A percentile compares a stretch with the other conserved stretches of the same genome.
phyloP scores from a whole-genome alignment of 2,329 filamentous ascomycete species.

The Aureobasidium sp. region DNA sequence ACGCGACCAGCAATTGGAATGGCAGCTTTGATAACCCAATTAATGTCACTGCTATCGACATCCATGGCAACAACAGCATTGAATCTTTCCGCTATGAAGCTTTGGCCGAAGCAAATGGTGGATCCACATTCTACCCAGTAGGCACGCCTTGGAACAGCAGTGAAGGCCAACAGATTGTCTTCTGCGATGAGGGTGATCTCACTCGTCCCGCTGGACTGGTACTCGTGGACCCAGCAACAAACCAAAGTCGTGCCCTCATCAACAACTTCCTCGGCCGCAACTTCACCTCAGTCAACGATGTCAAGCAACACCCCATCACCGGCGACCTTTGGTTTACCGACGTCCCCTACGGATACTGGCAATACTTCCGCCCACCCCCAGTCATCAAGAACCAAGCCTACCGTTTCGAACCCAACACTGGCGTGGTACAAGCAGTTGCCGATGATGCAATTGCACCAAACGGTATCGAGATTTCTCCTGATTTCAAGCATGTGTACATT shows the following conservation, averaged over 20 bases:
- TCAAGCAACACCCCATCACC: constrained; percentile 31
- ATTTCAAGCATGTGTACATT: constrained; percentile 40
- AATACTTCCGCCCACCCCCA: constrained; percentile 31
- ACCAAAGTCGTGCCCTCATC: constrained; percentile 35
- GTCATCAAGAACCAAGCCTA: constrained; percentile 33
- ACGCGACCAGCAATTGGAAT: constrained; percentile 37
- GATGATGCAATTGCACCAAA: constrained; percentile 39
- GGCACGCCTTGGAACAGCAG: constrained; percentile 27
- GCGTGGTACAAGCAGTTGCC: constrained; percentile 36
- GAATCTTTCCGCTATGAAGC: constrained; percentile 24
- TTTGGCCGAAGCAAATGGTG: constrained; percentile 28
- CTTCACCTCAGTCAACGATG: constrained; percentile 40
- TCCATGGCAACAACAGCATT: constrained; percentile 26
- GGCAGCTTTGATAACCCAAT: constrained; percentile 27
- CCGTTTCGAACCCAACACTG: constrained; percentile 37
- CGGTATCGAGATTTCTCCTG: constrained; percentile 40
- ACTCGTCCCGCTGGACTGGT: constrained; percentile 23
- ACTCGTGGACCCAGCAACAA: constrained; percentile 37
- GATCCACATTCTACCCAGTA: constrained; percentile 27
- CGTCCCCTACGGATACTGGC: constrained; percentile 35
- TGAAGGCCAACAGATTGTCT: constrained; percentile 28
- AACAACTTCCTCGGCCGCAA: constrained; percentile 44
- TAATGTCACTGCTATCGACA: constrained; percentile 31
- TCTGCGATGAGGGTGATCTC: constrained; percentile 29
- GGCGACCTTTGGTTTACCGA: constrained; percentile 48